phyloP scores from a whole-genome alignment of 2,329 filamentous ascomycete species.

The Curvularia hawaiiensis region DNA sequence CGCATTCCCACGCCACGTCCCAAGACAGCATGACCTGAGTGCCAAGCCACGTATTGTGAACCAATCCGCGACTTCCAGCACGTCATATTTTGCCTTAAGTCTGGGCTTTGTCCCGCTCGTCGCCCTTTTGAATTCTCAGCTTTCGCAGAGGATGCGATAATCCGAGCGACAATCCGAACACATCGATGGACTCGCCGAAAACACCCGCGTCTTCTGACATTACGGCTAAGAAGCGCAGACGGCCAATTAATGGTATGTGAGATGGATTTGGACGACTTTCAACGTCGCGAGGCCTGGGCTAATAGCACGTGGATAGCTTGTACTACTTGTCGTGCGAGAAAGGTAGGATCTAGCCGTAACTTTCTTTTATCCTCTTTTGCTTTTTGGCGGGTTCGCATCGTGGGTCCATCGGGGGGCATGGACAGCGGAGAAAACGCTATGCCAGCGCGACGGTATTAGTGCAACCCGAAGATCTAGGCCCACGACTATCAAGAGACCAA shows the following conservation, averaged over 20 bases:
- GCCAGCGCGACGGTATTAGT: not conserved
- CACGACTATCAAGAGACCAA: not conserved
- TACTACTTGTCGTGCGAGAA: slow-evolving; percentile 26
- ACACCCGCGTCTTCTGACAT: slow-evolving; percentile 16
- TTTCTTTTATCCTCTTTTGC: not conserved
- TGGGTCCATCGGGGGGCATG: not conserved
- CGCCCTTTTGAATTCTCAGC: slow-evolving; percentile 13
- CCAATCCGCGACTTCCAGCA: slow-evolving; percentile 16
- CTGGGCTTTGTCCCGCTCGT: slow-evolving; percentile 12
- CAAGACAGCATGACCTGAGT: slow-evolving; percentile 7
- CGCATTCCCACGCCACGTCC: not conserved
- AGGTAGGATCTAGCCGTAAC: slow-evolving; percentile 11
- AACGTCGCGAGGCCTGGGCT: slow-evolving; percentile 6
- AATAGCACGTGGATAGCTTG: slow-evolving; percentile 19
- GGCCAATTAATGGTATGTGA: slow-evolving; percentile 33
- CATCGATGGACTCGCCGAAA: slow-evolving; percentile 18
- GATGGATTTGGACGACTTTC: slow-evolving; percentile 1
- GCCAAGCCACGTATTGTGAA: slow-evolving; percentile 9
- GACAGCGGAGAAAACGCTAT: not conserved
- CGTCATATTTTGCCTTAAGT: slow-evolving; percentile 23
- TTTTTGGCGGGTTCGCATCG: not conserved
- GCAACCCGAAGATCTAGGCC: not conserved
- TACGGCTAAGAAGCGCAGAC: slow-evolving; percentile 30
- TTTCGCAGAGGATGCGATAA: slow-evolving; percentile 13
- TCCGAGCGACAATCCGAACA: slow-evolving; percentile 21